Conservation (phyloP, 257 asterid species). For the Lantana camara region DNA sequence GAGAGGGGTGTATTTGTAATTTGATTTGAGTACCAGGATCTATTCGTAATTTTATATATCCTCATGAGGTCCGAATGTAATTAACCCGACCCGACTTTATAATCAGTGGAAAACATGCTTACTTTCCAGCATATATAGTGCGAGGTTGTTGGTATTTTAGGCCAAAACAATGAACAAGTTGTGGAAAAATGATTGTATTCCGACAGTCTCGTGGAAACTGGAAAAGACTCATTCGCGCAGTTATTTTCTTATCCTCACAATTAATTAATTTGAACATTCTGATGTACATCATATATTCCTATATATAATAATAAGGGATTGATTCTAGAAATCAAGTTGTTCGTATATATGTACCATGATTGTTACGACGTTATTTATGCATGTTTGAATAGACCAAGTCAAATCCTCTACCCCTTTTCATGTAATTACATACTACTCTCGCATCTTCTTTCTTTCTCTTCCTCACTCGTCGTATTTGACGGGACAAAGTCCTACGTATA, state of each 20-base stretch:
- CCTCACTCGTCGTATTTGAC: too few relatives aligned
- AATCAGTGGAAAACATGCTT: not conserved
- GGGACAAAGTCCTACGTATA: too few relatives aligned
- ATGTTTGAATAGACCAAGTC: not conserved
- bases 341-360: not conserved
- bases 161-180: not conserved
- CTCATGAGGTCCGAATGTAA: too few relatives aligned
- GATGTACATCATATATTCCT: too few relatives aligned
- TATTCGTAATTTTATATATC: too few relatives aligned
- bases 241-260: not conserved
- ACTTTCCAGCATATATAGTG: not conserved
- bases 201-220: not conserved
- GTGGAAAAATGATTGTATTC: not conserved
- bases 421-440: too few relatives aligned
- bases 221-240: not conserved
- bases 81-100: too few relatives aligned
- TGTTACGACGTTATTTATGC: not conserved
- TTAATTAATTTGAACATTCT: not conserved
- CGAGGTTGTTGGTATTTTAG: not conserved
- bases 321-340: not conserved
- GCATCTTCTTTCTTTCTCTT: too few relatives aligned
- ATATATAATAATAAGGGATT: not conserved
- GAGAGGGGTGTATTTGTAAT: too few relatives aligned
- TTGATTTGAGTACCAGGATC: too few relatives aligned
- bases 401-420: not conserved